A percentile compares a stretch with the other conserved stretches of the same genome.
phyloP scores from a whole-genome alignment of 2,329 filamentous ascomycete species.

The Sarocladium brachiariae region DNA sequence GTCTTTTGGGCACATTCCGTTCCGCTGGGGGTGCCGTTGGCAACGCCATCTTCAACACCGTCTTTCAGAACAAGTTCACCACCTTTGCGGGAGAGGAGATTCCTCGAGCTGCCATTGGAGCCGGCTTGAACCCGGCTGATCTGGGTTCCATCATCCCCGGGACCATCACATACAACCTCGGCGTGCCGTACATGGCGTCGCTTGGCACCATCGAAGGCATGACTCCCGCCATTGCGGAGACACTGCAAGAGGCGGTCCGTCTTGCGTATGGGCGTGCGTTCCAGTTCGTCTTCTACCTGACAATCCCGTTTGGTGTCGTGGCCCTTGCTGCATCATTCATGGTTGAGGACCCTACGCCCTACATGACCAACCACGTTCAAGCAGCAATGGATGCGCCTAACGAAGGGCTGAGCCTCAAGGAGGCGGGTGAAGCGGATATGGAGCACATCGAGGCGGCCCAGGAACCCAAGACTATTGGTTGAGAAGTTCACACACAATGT shows the following conservation, averaged over 20 bases:
- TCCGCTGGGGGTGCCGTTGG: background rate
- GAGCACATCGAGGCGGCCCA: background rate
- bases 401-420: background rate
- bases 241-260: background rate
- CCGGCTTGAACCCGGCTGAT: background rate
- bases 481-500: too few species aligned
- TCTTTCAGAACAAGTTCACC: background rate
- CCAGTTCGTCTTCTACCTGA: background rate
- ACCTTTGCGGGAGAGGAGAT: background rate
- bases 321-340: background rate
- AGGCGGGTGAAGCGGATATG: background rate
- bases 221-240: background rate
- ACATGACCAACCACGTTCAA: background rate
- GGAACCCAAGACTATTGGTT: background rate
- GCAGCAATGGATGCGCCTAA: background rate
- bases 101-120: background rate
- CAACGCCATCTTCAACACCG: background rate
- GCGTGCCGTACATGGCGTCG: background rate
- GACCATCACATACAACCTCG: background rate
- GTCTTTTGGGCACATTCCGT: background rate
- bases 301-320: background rate
- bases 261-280: background rate
- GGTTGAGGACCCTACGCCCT: background rate
- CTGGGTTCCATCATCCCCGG: background rate
- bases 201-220: background rate